Evolutionary conservation across 352 stramenopile species (phyloP).

Genomic region (Elongisporangium prolatum): DNA sequence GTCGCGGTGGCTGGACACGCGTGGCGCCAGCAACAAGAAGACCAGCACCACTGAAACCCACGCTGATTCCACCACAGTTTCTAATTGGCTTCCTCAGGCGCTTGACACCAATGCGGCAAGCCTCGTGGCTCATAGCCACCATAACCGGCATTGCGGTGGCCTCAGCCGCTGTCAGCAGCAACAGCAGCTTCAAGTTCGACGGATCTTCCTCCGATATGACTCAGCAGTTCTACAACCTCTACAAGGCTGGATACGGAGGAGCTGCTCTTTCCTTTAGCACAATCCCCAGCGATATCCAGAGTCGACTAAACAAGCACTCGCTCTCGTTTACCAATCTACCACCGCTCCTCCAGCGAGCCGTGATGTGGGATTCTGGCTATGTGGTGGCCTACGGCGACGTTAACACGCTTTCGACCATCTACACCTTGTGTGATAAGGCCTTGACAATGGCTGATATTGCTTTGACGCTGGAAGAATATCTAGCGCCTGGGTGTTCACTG

Average conservation of each 20-base stretch:
- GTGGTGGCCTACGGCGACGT: conserved; percentile 8
- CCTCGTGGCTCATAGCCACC: too few species aligned
- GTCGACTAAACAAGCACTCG: conserved; percentile 22
- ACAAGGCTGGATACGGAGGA: background rate
- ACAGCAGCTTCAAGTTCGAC: conserved; percentile 19
- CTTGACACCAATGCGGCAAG: too few species aligned
- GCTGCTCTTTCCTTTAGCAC: background rate
- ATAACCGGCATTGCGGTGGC: too few species aligned
- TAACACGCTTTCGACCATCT: conserved; percentile 34
- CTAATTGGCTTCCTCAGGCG: too few species aligned
- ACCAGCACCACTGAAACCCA: too few species aligned
- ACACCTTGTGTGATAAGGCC: conserved; percentile 36
- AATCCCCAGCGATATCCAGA: conserved; percentile 26
- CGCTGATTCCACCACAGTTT: too few species aligned
- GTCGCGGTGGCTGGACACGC: too few species aligned
- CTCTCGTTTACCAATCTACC: conserved; percentile 25
- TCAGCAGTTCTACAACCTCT: conserved; percentile 35
- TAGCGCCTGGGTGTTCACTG: conserved; percentile 5
- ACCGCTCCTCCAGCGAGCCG: conserved; percentile 16
- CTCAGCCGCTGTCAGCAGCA: background rate
- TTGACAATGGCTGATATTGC: conserved; percentile 22
- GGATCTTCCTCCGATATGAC: conserved; percentile 45
- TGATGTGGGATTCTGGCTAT: conserved; percentile 27
- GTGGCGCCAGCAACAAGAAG: too few species aligned
- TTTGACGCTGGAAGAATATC: conserved; percentile 17